A percentile compares a stretch with the other conserved stretches of the same genome.
Evolutionary conservation across 352 stramenopile species (phyloP).

Genomic region (Globisporangium mamillatum): DNA sequence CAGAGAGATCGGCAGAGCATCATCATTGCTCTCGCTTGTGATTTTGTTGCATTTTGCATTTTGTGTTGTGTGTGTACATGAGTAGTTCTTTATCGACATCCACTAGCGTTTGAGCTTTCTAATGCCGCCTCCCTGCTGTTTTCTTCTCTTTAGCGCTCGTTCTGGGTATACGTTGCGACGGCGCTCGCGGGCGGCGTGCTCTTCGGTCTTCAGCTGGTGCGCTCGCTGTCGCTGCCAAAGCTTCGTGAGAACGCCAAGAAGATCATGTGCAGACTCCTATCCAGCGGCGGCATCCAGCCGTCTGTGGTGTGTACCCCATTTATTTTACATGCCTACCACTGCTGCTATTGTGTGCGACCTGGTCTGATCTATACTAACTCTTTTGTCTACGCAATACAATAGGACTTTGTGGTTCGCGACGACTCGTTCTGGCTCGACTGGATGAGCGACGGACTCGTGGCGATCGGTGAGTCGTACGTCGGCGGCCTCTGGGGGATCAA

Average conservation of each 20-base stretch:
- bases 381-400: neutral
- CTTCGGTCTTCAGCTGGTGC: slow-evolving; percentile 61
- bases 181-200: slow-evolving; percentile 55
- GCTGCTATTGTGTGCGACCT: no score
- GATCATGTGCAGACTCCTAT: slow-evolving; percentile 74
- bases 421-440: slow-evolving; percentile 85
- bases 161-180: slow-evolving; percentile 75
- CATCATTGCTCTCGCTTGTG: neutral
- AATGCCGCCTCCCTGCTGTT: slow-evolving; percentile 8
- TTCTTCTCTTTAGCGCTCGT: slow-evolving; percentile 44
- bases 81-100: neutral
- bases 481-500: slow-evolving; percentile 69
- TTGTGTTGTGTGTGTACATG: neutral
- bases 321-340: no score
- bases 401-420: slow-evolving; percentile 81
- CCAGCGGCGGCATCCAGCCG: slow-evolving; percentile 53
- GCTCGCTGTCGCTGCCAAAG: slow-evolving; percentile 71
- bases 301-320: slow-evolving; percentile 37
- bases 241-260: slow-evolving; percentile 59
- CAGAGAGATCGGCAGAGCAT: neutral
- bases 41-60: slow-evolving; percentile 18
- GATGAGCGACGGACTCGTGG: slow-evolving; percentile 82
- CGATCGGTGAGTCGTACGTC: slow-evolving; percentile 82
- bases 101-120: neutral
- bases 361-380: no score